Evolutionary conservation across 306 rosid genomes (phyloP).

Genomic region (Comarum palustre): DNA sequence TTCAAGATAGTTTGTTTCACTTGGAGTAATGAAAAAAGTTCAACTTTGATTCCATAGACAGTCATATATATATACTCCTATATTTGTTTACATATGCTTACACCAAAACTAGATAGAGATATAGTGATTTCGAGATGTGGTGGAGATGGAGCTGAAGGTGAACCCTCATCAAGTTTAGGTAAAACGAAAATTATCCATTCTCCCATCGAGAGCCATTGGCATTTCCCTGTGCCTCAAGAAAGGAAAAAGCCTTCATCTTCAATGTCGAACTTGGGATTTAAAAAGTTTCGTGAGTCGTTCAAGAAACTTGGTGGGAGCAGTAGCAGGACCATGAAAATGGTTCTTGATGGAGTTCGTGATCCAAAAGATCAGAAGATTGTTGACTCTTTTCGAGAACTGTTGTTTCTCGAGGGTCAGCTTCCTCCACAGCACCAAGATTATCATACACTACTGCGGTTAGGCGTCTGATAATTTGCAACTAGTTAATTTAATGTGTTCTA

Average conservation of each 20-base stretch:
- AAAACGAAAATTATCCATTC: constrained; percentile 48
- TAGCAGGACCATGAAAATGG: constrained; percentile 42
- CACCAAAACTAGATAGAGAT: constrained; percentile 27
- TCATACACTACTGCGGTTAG: constrained; percentile 81
- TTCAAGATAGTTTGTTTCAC: not conserved
- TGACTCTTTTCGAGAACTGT: constrained; percentile 55
- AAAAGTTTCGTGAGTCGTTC: constrained; percentile 26
- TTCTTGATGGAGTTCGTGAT: constrained; percentile 63
- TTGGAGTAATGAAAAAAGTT: not conserved
- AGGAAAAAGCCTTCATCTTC: not conserved
- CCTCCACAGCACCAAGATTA: constrained; percentile 65
- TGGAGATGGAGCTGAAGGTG: constrained; percentile 28
- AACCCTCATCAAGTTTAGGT: constrained; percentile 20
- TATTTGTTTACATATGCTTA: constrained; percentile 28
- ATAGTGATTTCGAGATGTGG: constrained; percentile 32
- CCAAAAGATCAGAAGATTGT: constrained; percentile 57
- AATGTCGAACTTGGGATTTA: constrained; percentile 25
- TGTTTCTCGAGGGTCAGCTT: constrained; percentile 46
- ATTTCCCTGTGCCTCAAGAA: constrained; percentile 44
- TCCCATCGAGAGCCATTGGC: constrained; percentile 68
- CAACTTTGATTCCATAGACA: not conserved
- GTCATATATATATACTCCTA: not conserved
- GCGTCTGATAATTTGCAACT: constrained; percentile 1
- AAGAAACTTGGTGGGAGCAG: constrained; percentile 44
- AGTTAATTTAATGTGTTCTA: not conserved